Evolutionary conservation across 2,329 filamentous ascomycete genomes (phyloP).

Genomic region (Laburnicola sp.): DNA sequence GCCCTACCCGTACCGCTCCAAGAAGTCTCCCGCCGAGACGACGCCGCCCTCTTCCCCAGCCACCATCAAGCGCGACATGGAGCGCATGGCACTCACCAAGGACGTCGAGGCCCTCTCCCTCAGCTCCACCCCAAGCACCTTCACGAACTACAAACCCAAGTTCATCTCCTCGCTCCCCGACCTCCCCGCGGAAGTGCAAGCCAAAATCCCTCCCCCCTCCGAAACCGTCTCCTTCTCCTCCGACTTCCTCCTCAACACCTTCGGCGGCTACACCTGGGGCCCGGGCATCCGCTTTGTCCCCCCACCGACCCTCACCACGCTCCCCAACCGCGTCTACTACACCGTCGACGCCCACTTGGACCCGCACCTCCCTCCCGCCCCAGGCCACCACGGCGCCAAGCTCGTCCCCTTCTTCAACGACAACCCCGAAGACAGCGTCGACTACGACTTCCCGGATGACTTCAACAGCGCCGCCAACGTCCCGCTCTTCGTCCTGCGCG

Average conservation of each 20-base stretch:
- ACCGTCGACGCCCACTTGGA: slow-evolving; percentile 44
- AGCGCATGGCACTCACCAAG: slow-evolving; percentile 34
- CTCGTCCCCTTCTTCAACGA: slow-evolving; percentile 52
- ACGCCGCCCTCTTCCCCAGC: slow-evolving; percentile 19
- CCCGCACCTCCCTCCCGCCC: slow-evolving; percentile 47
- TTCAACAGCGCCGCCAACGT: slow-evolving; percentile 42
- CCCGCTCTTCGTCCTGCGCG: slow-evolving; percentile 47
- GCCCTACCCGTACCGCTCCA: slow-evolving; percentile 18
- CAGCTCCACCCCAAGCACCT: slow-evolving; percentile 30
- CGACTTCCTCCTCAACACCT: slow-evolving; percentile 42
- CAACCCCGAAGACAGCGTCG: slow-evolving; percentile 33
- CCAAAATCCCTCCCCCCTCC: slow-evolving; percentile 24
- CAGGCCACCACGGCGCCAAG: slow-evolving; percentile 52
- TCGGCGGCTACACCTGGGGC: slow-evolving; percentile 46
- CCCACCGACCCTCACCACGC: slow-evolving; percentile 23
- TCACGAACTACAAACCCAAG: slow-evolving; percentile 41
- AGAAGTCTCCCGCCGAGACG: not conserved
- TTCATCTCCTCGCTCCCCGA: slow-evolving; percentile 39
- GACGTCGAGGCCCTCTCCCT: slow-evolving; percentile 29
- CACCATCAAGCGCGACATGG: not conserved
- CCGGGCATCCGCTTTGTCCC: slow-evolving; percentile 47
- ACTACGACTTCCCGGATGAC: slow-evolving; percentile 20
- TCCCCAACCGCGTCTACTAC: slow-evolving; percentile 48
- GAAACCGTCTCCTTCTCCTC: slow-evolving; percentile 43
- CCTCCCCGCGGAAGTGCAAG: slow-evolving; percentile 11